Conservation (phyloP, 768 basidiomycete genomes). For the Amanita rimosa region DNA sequence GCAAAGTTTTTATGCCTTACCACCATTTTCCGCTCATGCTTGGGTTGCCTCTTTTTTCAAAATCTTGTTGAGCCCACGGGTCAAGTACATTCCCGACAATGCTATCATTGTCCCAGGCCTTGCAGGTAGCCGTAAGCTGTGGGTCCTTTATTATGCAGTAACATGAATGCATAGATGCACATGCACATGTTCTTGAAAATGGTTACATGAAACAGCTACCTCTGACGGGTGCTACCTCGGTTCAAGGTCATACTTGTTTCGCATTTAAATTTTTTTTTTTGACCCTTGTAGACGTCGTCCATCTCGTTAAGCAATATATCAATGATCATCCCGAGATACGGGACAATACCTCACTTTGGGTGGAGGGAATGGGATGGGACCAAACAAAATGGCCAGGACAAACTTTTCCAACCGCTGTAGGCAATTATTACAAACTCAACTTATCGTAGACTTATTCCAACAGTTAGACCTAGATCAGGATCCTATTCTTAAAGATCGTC, state of each 20-base stretch:
- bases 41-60: neutral
- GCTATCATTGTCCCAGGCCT: constrained; percentile 63
- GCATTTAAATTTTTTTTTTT: neutral
- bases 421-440: constrained; percentile 8
- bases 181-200: constrained; percentile 68
- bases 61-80: neutral
- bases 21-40: neutral
- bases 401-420: constrained; percentile 64
- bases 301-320: constrained; percentile 49
- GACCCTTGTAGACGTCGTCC: constrained; percentile 42
- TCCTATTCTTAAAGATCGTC: constrained; percentile 51
- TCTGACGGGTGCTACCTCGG: constrained; percentile 44
- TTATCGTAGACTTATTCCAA: neutral
- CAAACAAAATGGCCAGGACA: constrained; percentile 66
- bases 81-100: constrained; percentile 2
- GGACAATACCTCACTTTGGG: constrained; percentile 49
- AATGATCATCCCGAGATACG: constrained; percentile 42
- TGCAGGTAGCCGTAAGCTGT: constrained; percentile 33
- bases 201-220: constrained; percentile 62
- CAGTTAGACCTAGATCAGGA: constrained; percentile 70
- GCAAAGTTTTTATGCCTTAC: neutral
- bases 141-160: neutral
- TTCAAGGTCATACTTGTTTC: constrained; percentile 33
- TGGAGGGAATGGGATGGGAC: constrained; percentile 90
- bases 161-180: constrained; percentile 42